Evolutionary conservation across 2,329 filamentous ascomycete species (phyloP).

Genomic region (Trichoderma endophyticum): DNA sequence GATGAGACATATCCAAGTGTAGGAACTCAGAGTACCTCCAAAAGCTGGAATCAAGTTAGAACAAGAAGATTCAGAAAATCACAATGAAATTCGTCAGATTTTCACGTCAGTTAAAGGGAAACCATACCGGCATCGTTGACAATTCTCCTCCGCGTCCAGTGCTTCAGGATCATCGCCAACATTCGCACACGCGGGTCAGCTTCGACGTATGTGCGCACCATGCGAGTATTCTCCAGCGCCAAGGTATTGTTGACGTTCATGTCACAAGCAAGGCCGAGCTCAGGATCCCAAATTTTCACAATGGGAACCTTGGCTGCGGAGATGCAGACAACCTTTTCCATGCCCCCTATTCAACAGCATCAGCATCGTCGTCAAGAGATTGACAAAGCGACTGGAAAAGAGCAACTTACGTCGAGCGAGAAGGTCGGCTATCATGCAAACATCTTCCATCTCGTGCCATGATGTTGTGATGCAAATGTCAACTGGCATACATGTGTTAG

Average conservation of each 20-base stretch:
- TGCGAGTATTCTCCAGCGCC: conserved; percentile 91
- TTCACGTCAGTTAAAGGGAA: background rate
- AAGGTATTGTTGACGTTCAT: conserved; percentile 99
- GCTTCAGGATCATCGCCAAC: conserved; percentile 93
- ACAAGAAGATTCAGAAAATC: too few species aligned
- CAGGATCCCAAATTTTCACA: conserved; percentile 97
- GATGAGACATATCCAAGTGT: conserved; percentile 99
- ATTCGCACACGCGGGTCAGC: conserved; percentile 87
- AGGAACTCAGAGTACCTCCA: conserved; percentile 92
- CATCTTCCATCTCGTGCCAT: conserved; percentile 81
- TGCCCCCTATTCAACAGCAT: conserved; percentile 68
- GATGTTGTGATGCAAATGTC: conserved; percentile 96
- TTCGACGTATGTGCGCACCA: conserved; percentile 96
- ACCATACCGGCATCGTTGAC: conserved; percentile 90
- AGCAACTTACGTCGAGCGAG: conserved; percentile 72
- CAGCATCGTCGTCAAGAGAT: conserved; percentile 27
- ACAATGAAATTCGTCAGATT: background rate
- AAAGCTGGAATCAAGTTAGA: conserved; percentile 57
- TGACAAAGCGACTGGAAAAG: background rate
- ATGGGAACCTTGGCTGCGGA: conserved; percentile 95
- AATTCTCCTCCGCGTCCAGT: conserved; percentile 91
- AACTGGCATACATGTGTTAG: conserved; percentile 55
- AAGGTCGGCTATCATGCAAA: conserved; percentile 85
- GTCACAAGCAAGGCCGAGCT: conserved; percentile 83
- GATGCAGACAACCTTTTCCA: conserved; percentile 95